phyloP scores from a whole-genome alignment of 1,284 basidiomycete species.

The Schizophyllum amplum region DNA sequence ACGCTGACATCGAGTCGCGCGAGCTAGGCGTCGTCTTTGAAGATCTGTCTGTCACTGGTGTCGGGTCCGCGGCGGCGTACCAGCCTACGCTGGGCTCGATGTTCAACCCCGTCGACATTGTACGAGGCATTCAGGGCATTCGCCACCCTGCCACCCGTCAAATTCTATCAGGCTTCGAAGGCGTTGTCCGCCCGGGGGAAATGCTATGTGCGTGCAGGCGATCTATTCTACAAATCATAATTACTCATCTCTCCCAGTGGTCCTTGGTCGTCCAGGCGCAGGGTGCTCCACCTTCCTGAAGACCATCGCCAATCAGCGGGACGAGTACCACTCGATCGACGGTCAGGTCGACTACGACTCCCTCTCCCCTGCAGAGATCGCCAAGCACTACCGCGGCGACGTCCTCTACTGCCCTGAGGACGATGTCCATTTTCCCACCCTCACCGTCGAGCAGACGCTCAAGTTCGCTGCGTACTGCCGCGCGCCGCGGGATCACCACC shows the following conservation, averaged over 20 bases:
- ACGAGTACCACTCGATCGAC: slow-evolving; percentile 44
- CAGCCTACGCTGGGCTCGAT: slow-evolving; percentile 35
- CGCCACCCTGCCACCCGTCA: slow-evolving; percentile 34
- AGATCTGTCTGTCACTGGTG: slow-evolving; percentile 39
- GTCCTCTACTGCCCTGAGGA: slow-evolving; percentile 56
- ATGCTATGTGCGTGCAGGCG: slow-evolving; percentile 34
- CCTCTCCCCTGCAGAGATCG: slow-evolving; percentile 39
- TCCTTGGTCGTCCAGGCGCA: slow-evolving; percentile 51
- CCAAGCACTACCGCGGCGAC: slow-evolving; percentile 48
- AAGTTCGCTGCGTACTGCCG: slow-evolving; percentile 50
- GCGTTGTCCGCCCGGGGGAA: slow-evolving; percentile 44
- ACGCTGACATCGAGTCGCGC: slow-evolving; percentile 32
- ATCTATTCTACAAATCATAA: neutral
- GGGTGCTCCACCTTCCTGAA: slow-evolving; percentile 56
- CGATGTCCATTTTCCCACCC: slow-evolving; percentile 64
- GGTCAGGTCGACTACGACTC: slow-evolving; percentile 61
- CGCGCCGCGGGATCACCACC: slow-evolving; percentile 35
- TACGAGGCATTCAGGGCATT: slow-evolving; percentile 22
- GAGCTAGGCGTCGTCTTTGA: slow-evolving; percentile 43
- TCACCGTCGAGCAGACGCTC: slow-evolving; percentile 59
- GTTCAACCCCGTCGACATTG: slow-evolving; percentile 28
- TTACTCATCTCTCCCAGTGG: slow-evolving; percentile 25
- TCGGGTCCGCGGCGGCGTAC: slow-evolving; percentile 32
- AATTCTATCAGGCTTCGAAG: slow-evolving; percentile 41
- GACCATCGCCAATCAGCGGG: slow-evolving; percentile 45